Conservation (phyloP, 345 rosid species). For the Geranium brycei region DNA sequence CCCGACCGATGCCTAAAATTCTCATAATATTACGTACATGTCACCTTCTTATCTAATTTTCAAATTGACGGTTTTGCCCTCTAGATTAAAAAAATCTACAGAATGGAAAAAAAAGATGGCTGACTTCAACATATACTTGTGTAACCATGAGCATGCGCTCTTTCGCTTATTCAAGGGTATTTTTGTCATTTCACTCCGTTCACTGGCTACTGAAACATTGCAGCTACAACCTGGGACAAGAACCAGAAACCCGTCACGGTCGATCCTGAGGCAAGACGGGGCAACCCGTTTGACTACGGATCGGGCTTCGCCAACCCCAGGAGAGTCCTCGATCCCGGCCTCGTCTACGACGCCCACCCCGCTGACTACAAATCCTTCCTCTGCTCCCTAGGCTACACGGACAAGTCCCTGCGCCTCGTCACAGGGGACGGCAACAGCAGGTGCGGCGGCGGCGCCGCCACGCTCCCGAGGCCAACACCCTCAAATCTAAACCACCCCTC, state of each 20-base stretch:
- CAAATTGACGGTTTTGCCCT: too few species aligned
- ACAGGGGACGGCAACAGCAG: constrained; percentile 34
- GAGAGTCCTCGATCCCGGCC: constrained; percentile 36
- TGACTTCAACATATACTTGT: too few species aligned
- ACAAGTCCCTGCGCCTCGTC: constrained; percentile 27
- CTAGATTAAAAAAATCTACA: too few species aligned
- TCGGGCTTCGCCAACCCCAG: constrained; percentile 38
- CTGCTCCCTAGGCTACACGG: constrained; percentile 35
- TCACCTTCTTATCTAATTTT: too few species aligned
- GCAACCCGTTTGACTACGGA: constrained; percentile 39
- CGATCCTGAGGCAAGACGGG: constrained; percentile 38
- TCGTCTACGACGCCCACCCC: constrained; percentile 30
- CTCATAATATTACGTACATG: too few species aligned
- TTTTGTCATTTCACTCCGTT: background rate
- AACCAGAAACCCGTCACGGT: constrained; percentile 24
- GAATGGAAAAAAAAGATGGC: too few species aligned
- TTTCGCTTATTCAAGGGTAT: too few species aligned
- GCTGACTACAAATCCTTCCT: constrained; percentile 35
- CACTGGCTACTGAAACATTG: constrained; percentile 15
- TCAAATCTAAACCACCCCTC: constrained; percentile 40
- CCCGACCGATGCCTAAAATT: too few species aligned
- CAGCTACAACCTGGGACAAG: constrained; percentile 33
- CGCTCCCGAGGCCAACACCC: constrained; percentile 14
- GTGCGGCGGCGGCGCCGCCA: constrained; percentile 8
- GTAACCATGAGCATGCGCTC: too few species aligned